These are phyloP conservation scores for Hansenula anomala DNA, from an alignment of 1,139 yeast species.

Conservation along the genomic window DNA sequence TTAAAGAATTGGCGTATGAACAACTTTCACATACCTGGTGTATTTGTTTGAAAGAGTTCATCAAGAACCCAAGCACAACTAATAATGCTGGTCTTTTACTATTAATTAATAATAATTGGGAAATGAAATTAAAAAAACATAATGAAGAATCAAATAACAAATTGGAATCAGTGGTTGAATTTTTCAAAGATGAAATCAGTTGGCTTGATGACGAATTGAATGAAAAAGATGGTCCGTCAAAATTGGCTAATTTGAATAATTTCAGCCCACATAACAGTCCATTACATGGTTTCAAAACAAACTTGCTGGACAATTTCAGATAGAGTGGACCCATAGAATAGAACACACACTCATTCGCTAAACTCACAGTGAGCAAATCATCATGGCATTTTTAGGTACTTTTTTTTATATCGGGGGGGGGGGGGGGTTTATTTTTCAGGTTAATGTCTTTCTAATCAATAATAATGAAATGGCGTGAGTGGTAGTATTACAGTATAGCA, in stretches of 20 bases:
- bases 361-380: no score
- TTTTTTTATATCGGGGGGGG: not conserved
- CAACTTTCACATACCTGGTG: constrained; percentile 78
- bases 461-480: no score
- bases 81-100: constrained; percentile 30
- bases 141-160: constrained; percentile 52
- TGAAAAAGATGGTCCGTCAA: constrained; percentile 5
- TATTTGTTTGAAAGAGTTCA: constrained; percentile 49
- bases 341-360: no score
- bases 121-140: constrained; percentile 51
- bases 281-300: constrained; percentile 12
- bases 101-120: constrained; percentile 47
- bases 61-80: constrained; percentile 22
- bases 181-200: constrained; percentile 35
- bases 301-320: constrained; percentile 6
- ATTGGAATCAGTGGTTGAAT: constrained; percentile 43
- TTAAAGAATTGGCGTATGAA: constrained; percentile 68
- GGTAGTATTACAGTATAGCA: not conserved
- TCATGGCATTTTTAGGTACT: no score
- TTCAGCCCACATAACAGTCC: constrained; percentile 21
- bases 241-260: constrained; percentile 13
- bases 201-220: constrained; percentile 12
- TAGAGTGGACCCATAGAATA: not conserved
- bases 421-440: no score
- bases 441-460: no score